Base-by-base conservation (phyloP, 176 grass and related monocot species). In the Juncus effusus region DNA sequence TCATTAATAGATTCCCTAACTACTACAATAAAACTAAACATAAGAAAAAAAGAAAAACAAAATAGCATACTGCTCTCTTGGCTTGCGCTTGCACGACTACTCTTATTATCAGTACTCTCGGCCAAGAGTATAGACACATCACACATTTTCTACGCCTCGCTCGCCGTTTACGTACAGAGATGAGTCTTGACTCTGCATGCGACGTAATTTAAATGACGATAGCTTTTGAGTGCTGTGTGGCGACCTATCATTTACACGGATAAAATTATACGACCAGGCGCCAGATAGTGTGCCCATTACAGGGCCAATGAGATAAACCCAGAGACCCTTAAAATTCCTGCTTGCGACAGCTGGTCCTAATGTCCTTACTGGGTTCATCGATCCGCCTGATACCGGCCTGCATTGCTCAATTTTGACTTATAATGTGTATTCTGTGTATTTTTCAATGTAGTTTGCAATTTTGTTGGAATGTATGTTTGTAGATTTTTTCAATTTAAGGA, bases 351-450 rank as follows among this genome's bases (percentile, higher is more conserved):
- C 95, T 16, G 95, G 95, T 5, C 77, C 95, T 41, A 94, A 73
- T 37, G 95, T 94, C 86, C 95, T 82, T 67, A 86, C 85, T 15
- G 95, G 95, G 72, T 99, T 99, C 95, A 94, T 99, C 61, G 95
- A 99, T 66, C 95, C 95, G 57, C 95, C 95, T 0, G 95, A 99
- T 47, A 99, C 83, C 3, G 95, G 89, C 89, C 95, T 99, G 89
- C 58, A 92, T 86, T 74, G 60, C 81, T 71, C 79, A 83, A 80
- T 76, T 76, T 77, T 74, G 54, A 62, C 59, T 61, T 88, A 78
- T 75, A 65, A 55, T 51, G 57, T 75, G 58, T 54, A 53, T 16
- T 51, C 39, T 63, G 14, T 47, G 15, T 40, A 51, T 47, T 15
- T 41, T 37, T 64, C 35, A 51, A 62, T 47, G 4, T 63, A 38